A percentile compares a stretch with the other conserved stretches of the same genome.
phyloP scores from a whole-genome alignment of 306 rosid species.

The Heteromeles arbutifolia region DNA sequence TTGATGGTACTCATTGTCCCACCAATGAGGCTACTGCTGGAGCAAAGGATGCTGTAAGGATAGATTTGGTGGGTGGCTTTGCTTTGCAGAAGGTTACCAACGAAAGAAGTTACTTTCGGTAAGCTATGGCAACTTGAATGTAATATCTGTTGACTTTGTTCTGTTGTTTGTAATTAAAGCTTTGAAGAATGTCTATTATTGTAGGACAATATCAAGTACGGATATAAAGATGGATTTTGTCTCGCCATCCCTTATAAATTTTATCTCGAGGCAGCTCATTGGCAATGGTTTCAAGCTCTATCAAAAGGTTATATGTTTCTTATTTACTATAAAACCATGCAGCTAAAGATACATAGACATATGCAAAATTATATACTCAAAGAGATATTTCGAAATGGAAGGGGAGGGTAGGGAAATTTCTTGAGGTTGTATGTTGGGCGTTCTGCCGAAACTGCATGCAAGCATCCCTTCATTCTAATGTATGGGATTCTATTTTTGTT shows the following conservation, averaged over 20 bases:
- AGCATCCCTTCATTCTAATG: constrained; percentile 1
- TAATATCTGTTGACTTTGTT: neutral
- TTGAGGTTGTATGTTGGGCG: neutral
- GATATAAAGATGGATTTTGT: constrained; percentile 87
- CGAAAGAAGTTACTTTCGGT: constrained; percentile 91
- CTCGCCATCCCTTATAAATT: constrained; percentile 83
- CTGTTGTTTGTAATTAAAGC: neutral
- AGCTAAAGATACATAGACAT: neutral
- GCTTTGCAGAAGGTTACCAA: constrained; percentile 86
- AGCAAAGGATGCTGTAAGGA: constrained; percentile 59
- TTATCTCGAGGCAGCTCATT: constrained; percentile 83
- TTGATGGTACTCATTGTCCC: constrained; percentile 38
- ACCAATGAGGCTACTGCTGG: constrained; percentile 52
- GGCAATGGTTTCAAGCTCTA: constrained; percentile 86
- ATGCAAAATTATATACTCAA: neutral
- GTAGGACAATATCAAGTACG: constrained; percentile 82
- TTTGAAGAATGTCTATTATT: constrained; percentile 20
- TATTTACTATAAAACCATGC: constrained; percentile 7
- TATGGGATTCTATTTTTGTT: neutral
- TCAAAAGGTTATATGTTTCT: constrained; percentile 58
- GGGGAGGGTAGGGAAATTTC: neutral
- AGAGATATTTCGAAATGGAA: neutral
- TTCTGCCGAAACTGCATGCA: constrained; percentile 3
- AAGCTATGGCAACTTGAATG: constrained; percentile 17
- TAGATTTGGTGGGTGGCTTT: constrained; percentile 85